Percentiles rank a stretch among this genome's conserved stretches.
Evolutionary conservation across 768 basidiomycete genomes (phyloP).

Genomic region (Rhodotorula kratochvilovae): DNA sequence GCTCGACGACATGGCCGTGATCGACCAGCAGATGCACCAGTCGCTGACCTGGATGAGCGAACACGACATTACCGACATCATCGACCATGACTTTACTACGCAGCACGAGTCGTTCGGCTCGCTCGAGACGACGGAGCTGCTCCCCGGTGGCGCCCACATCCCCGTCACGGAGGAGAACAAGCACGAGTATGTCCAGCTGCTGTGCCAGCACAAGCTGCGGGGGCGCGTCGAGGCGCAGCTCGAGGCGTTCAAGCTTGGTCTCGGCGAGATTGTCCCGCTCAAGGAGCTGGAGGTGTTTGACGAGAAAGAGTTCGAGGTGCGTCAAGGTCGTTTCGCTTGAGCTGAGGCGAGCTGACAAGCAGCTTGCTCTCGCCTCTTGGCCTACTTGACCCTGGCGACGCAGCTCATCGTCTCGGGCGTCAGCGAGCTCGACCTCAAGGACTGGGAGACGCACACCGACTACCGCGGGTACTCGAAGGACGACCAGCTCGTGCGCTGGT

Average conservation of each 20-base stretch:
- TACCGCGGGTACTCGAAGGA: constrained; percentile 87
- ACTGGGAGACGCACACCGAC: constrained; percentile 91
- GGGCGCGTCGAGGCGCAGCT: constrained; percentile 96
- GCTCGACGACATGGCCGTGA: constrained; percentile 86
- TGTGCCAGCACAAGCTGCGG: constrained; percentile 81
- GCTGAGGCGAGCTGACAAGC: too few species aligned
- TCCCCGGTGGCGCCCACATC: constrained; percentile 75
- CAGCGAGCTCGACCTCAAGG: constrained; percentile 87
- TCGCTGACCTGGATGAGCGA: constrained; percentile 99
- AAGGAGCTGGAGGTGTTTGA: constrained; percentile 97
- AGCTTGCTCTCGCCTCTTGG: background rate
- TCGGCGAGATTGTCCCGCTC: constrained; percentile 95
- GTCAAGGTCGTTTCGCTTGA: background rate
- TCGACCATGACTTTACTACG: constrained; percentile 94
- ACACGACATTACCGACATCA: constrained; percentile 95
- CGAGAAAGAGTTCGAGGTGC: constrained; percentile 80
- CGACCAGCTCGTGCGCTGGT: constrained; percentile 96
- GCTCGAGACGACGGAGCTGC: constrained; percentile 90
- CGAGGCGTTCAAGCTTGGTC: constrained; percentile 96
- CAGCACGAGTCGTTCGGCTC: constrained; percentile 96
- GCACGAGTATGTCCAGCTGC: constrained; percentile 86
- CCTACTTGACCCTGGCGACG: too few species aligned
- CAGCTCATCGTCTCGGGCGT: constrained; percentile 90
- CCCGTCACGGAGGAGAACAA: constrained; percentile 95
- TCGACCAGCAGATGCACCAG: constrained; percentile 88